Evolutionary conservation across 2,329 filamentous ascomycete genomes (phyloP).

Genomic region (Zymoseptoria pseudotritici): DNA sequence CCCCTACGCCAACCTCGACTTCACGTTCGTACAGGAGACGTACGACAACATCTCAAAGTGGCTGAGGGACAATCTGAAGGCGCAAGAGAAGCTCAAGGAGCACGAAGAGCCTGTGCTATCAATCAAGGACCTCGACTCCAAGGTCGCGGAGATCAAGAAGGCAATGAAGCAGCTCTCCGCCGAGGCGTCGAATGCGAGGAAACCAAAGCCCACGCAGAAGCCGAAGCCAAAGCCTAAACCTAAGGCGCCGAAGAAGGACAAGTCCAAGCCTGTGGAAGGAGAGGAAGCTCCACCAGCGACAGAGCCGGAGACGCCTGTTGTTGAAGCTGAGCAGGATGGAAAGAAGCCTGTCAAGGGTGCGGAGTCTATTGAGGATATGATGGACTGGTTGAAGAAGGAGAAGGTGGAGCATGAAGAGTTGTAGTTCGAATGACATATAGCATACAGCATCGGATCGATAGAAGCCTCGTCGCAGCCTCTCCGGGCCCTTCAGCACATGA

Average conservation of each 20-base stretch:
- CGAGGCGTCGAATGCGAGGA: conserved; percentile 29
- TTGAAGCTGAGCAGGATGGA: conserved; percentile 2
- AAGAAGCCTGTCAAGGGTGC: conserved; percentile 11
- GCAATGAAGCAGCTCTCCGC: conserved; percentile 62
- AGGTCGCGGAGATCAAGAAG: conserved; percentile 64
- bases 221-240: conserved; percentile 18
- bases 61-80: conserved; percentile 63
- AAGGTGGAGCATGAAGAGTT: conserved; percentile 14
- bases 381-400: conserved; percentile 15
- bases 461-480: no score
- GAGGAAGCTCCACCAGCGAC: not conserved
- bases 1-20: conserved; percentile 65
- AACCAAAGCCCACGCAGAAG: conserved; percentile 13
- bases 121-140: conserved; percentile 61
- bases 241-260: conserved; percentile 6
- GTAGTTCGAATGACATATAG: conserved; percentile 10
- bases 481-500: no score
- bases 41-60: conserved; percentile 60
- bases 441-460: not conserved
- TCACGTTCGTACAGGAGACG: conserved; percentile 56
- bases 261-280: conserved; percentile 4
- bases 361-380: conserved; percentile 15
- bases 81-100: conserved; percentile 61
- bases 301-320: conserved; percentile 8
- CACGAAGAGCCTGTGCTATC: conserved; percentile 70